Base-by-base conservation (phyloP, 768 basidiomycete genomes). In the Mrakia gelida region DNA sequence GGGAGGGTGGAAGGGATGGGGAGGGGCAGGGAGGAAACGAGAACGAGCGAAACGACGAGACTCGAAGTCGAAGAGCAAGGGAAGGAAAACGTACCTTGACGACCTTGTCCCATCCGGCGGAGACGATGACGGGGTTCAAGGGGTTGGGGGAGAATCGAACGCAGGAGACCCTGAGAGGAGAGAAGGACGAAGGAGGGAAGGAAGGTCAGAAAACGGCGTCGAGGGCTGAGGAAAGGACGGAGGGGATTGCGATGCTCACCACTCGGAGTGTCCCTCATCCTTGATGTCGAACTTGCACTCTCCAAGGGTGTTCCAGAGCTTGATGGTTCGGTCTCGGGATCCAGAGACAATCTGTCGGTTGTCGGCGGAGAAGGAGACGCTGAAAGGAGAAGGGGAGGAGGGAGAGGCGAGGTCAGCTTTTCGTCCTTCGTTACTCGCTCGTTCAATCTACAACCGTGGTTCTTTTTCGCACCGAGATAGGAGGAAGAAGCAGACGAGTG, bases 251-350 rank as follows among this genome's bases (percentile, higher is more conserved):
- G 54, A 45, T 11, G 18, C 59, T 59, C 26, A 59, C 96, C 97
- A 99, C 88, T 98, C 97, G 79, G 90, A 87, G 88, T 99, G 97
- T 79, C 96, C 95, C 82, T 98, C 97, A 81, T 99, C 96, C 87
- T 94, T 93, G 86, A 99, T 99, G 85, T 98, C 93, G 85, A 94
- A 98, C 86, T 99, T 99, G 89, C 97, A 99, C 87, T 99, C 97
- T 84, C 97, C 97, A 81, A 99, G 91, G 80, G 97, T 99, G 88
- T 99, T 99, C 97, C 97, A 99, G 83, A 99, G 92, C 86, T 98
- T 99, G 89, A 99, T 99, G 59, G 92, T 91, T 85, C 88, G 88
- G 89, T 99, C 97, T 81, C 97, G 92, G 80, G 95, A 95, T 75
- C 95, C 97, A 73, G 95, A 97, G 82, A 99, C 97, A 85, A 99